These are phyloP conservation scores for Lasiodiplodia citricola DNA, from an alignment of 2,329 filamentous ascomycete genomes.

Conservation along the genomic window DNA sequence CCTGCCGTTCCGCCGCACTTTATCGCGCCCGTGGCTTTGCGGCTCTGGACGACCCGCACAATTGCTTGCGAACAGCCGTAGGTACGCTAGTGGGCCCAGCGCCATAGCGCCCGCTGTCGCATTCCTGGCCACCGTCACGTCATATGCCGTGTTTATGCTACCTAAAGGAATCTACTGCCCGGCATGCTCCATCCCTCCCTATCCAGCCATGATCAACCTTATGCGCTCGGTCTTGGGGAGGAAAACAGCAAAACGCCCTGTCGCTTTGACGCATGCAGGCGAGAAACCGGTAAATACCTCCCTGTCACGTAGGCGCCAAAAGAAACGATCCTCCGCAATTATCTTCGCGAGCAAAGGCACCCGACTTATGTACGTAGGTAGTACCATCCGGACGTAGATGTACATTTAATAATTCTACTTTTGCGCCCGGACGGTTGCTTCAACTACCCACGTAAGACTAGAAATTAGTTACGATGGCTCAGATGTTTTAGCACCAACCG, in stretches of 20 bases:
- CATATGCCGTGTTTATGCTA: constrained; percentile 19
- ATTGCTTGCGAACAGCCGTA: neutral
- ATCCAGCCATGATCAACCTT: constrained; percentile 9
- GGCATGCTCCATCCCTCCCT: neutral
- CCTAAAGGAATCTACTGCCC: constrained; percentile 11
- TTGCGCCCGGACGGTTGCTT: no score
- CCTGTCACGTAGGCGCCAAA: no score
- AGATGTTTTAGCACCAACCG: no score
- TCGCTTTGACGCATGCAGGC: neutral
- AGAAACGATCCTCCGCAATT: no score
- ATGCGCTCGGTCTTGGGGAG: neutral
- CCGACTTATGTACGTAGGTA: no score
- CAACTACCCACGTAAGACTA: no score
- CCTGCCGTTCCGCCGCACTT: constrained; percentile 12
- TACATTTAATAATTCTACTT: no score
- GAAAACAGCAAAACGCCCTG: neutral
- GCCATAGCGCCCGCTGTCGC: neutral
- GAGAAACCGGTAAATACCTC: neutral
- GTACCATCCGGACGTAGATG: no score
- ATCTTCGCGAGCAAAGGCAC: no score
- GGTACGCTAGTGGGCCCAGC: neutral
- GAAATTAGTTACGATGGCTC: no score
- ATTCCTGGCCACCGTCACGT: constrained; percentile 13
- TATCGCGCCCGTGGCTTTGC: constrained; percentile 19
- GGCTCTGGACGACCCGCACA: neutral